These are phyloP conservation scores for Spizellomyces punctatus DNA, from an alignment of 192 early-diverging fungal species.

Conservation along the genomic window DNA sequence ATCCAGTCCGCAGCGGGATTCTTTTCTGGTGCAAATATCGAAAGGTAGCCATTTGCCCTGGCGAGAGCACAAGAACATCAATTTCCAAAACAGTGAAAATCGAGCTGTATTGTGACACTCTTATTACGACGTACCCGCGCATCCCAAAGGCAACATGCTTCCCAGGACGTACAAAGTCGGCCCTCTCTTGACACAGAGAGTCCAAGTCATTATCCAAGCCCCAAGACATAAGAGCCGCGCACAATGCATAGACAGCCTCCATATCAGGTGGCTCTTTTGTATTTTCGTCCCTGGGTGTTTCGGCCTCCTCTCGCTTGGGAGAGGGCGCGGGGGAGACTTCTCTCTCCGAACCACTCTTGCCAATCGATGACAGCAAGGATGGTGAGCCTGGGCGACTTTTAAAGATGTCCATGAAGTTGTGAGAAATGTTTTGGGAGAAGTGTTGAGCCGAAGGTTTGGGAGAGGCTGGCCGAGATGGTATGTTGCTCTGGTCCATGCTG, in stretches of 20 bases:
- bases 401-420: constrained; percentile 25
- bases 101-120: background rate
- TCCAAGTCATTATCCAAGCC: constrained; percentile 58
- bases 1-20: constrained; percentile 50
- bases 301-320: background rate
- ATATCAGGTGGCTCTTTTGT: constrained; percentile 10
- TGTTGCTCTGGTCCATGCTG: background rate
- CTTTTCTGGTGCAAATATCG: constrained; percentile 55
- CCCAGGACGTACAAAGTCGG: constrained; percentile 8
- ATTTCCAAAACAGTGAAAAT: background rate
- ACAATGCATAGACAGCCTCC: constrained; percentile 20
- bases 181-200: constrained; percentile 32
- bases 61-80: background rate
- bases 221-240: constrained; percentile 51
- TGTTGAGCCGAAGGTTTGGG: constrained; percentile 3
- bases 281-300: constrained; percentile 10
- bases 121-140: constrained; percentile 44
- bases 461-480: background rate
- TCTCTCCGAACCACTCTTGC: constrained; percentile 3
- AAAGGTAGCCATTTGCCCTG: constrained; percentile 70
- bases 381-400: constrained; percentile 23
- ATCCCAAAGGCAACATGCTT: constrained; percentile 45
- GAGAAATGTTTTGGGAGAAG: constrained; percentile 15
- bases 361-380: background rate
- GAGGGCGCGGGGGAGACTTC: background rate